Evolutionary conservation across 83 land plant species (phyloP).

Genomic region (Larix sibirica): DNA sequence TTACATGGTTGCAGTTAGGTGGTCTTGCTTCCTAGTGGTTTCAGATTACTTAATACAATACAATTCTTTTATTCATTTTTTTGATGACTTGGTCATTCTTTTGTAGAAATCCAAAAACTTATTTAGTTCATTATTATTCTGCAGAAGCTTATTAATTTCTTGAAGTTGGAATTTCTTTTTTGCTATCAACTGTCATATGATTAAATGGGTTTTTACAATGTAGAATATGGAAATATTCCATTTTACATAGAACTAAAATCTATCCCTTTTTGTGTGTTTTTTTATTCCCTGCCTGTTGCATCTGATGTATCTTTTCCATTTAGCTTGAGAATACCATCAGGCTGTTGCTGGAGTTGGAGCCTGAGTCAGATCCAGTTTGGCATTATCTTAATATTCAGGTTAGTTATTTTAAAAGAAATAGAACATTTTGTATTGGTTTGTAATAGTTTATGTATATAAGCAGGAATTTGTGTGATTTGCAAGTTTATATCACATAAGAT

Average conservation of each 20-base stretch:
- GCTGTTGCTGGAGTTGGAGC: slow-evolving; percentile 80
- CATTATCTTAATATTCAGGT: slow-evolving; percentile 95
- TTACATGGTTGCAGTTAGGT: neutral
- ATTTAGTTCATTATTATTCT: neutral
- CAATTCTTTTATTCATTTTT: neutral
- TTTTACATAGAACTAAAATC: neutral
- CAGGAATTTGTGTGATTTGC: neutral
- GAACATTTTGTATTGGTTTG: neutral
- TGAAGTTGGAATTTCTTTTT: neutral
- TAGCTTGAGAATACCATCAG: slow-evolving; percentile 94
- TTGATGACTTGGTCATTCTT: neutral
- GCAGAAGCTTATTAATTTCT: neutral
- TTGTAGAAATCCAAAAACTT: neutral
- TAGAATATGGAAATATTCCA: neutral
- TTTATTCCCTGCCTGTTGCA: neutral
- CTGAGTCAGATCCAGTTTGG: too few relatives aligned
- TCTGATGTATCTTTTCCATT: slow-evolving; percentile 13
- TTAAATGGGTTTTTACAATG: neutral
- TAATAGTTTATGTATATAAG: neutral
- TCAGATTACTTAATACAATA: neutral
- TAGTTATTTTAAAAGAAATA: neutral
- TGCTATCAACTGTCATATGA: neutral
- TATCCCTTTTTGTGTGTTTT: neutral
- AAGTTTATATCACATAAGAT: neutral
- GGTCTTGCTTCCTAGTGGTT: neutral